These are phyloP conservation scores for Coemansia sp. DNA, from an alignment of 192 early-diverging fungal species.

Conservation along the genomic window DNA sequence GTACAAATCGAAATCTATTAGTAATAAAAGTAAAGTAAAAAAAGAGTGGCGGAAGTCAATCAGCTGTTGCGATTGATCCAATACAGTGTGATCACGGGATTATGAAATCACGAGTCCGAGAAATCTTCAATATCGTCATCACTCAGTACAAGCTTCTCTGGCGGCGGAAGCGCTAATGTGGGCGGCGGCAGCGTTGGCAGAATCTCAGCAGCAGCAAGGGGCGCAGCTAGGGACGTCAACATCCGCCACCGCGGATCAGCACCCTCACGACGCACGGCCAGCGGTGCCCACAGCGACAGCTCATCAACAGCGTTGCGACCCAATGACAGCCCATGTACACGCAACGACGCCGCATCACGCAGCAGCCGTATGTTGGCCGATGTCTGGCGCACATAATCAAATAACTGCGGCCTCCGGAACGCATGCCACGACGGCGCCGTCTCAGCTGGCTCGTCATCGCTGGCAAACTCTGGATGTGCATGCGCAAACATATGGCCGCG, in stretches of 20 bases:
- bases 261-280: conserved; percentile 1
- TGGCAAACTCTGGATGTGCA: conserved; percentile 11
- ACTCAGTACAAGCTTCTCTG: conserved; percentile 33
- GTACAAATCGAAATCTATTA: background rate
- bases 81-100: background rate
- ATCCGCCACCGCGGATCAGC: background rate
- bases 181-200: conserved; percentile 4
- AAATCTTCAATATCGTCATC: conserved; percentile 52
- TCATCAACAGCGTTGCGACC: conserved; percentile 8
- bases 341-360: conserved; percentile 9
- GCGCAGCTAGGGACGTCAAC: background rate
- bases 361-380: conserved; percentile 9
- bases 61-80: background rate
- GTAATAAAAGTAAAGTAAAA: background rate
- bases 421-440: conserved; percentile 8
- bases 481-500: conserved; percentile 34
- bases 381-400: conserved; percentile 26
- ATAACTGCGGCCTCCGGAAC: conserved; percentile 37
- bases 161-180: background rate
- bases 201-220: background rate
- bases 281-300: conserved; percentile 29
- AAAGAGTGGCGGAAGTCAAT: background rate
- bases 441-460: background rate
- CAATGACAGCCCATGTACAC: conserved; percentile 13
- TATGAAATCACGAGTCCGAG: conserved; percentile 25